Evolutionary conservation across 2,329 filamentous ascomycete species (phyloP).

Genomic region (Neonectria sp.): DNA sequence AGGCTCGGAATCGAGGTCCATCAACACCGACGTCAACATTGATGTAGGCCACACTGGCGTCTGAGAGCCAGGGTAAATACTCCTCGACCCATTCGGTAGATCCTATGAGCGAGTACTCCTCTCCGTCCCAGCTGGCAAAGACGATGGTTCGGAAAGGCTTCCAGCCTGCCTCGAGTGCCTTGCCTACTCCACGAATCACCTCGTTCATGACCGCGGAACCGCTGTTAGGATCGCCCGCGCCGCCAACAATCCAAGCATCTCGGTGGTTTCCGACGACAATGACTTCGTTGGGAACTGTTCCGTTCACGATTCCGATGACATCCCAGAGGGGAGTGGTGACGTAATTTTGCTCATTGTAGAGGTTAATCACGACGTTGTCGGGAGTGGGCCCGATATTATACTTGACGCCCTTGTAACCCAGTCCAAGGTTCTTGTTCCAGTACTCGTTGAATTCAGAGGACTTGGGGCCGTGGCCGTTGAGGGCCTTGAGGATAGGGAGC

Average conservation of each 20-base stretch:
- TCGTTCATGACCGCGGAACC: slow-evolving; percentile 86
- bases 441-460: slow-evolving; percentile 79
- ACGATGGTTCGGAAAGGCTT: slow-evolving; percentile 87
- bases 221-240: slow-evolving; percentile 86
- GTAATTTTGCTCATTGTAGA: slow-evolving; percentile 86
- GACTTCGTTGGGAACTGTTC: slow-evolving; percentile 86
- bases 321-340: slow-evolving; percentile 89
- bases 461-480: slow-evolving; percentile 90
- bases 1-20: slow-evolving; percentile 74
- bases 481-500: slow-evolving; percentile 86
- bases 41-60: slow-evolving; percentile 83
- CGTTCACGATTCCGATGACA: slow-evolving; percentile 93
- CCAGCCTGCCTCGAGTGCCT: slow-evolving; percentile 73
- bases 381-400: slow-evolving; percentile 91
- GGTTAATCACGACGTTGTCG: slow-evolving; percentile 77
- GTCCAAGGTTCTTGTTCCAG: slow-evolving; percentile 80
- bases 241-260: slow-evolving; percentile 91
- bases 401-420: slow-evolving; percentile 84
- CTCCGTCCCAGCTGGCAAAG: slow-evolving; percentile 86
- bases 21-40: slow-evolving; percentile 85
- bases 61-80: slow-evolving; percentile 84
- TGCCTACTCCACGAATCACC: slow-evolving; percentile 81
- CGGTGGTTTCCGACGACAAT: slow-evolving; percentile 93
- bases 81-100: slow-evolving; percentile 96
- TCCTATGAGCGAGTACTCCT: slow-evolving; percentile 89